These are phyloP conservation scores for Metschnikowia gelsemii DNA, from an alignment of 805 yeast species.

Conservation along the genomic window DNA sequence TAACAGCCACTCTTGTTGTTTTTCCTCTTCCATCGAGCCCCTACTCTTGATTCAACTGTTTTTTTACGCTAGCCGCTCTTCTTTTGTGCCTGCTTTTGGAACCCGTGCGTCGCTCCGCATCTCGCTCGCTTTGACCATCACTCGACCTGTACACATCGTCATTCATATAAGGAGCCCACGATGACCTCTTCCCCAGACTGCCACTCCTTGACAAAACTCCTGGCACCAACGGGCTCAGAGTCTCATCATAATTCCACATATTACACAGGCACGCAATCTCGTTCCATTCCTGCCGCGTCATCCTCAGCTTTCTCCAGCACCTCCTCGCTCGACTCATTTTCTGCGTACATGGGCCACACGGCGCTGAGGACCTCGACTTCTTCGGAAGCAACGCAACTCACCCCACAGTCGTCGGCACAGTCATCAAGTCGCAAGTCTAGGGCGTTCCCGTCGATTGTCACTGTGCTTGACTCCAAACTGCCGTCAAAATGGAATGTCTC, in stretches of 20 bases:
- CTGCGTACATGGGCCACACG: constrained; percentile 19
- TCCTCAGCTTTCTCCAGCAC: constrained; percentile 1
- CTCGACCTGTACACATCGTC: constrained; percentile 4
- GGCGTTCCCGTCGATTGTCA: constrained; percentile 16
- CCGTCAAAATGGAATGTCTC: constrained; percentile 5
- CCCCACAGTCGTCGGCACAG: constrained; percentile 15
- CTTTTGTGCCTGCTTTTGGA: background rate
- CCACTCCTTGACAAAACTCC: background rate
- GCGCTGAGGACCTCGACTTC: constrained; percentile 12
- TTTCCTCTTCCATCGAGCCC: background rate
- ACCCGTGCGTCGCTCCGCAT: background rate
- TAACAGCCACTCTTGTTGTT: background rate
- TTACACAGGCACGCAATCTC: background rate
- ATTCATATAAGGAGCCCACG: background rate
- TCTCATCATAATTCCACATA: background rate
- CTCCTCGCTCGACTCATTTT: constrained; percentile 7
- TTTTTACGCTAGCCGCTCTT: background rate
- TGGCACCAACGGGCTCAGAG: background rate
- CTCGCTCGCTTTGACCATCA: too few relatives aligned
- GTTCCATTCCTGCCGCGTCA: background rate
- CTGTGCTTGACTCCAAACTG: constrained; percentile 11
- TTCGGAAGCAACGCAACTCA: constrained; percentile 6
- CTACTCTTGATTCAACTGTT: background rate
- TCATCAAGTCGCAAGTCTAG: background rate
- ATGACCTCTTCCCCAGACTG: constrained; percentile 27